These are phyloP conservation scores for Exutisphaerella laricina DNA, from an alignment of 2,329 filamentous ascomycete genomes.

Conservation along the genomic window DNA sequence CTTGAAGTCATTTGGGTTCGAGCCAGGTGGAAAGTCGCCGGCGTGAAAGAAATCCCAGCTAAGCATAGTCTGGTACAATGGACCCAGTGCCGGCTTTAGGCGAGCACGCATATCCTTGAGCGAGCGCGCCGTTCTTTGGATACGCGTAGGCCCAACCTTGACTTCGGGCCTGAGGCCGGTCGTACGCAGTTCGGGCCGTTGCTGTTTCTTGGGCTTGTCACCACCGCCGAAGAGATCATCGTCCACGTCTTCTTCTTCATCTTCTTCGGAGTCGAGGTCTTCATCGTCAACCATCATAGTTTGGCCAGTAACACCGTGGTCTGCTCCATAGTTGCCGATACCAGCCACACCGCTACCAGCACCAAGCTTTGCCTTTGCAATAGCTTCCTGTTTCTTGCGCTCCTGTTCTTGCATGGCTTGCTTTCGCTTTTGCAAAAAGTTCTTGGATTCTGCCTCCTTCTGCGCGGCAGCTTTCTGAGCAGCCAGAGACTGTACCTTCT, in stretches of 20 bases:
- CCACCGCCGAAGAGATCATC: constrained; percentile 58
- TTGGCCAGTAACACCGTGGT: constrained; percentile 66
- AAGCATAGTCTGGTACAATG: constrained; percentile 78
- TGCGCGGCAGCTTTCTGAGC: constrained; percentile 33
- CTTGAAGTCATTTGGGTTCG: constrained; percentile 63
- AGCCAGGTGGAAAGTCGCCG: constrained; percentile 75
- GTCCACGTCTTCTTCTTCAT: constrained; percentile 48
- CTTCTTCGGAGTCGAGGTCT: constrained; percentile 46
- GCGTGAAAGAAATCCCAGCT: constrained; percentile 93
- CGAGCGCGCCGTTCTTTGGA: constrained; percentile 71
- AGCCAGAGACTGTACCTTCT: constrained; percentile 14
- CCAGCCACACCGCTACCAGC: constrained; percentile 74
- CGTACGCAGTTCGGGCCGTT: constrained; percentile 30
- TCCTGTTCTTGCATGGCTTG: constrained; percentile 68
- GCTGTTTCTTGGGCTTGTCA: constrained; percentile 41
- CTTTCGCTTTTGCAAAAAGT: constrained; percentile 68
- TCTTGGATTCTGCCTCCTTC: constrained; percentile 39
- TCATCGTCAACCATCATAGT: constrained; percentile 86
- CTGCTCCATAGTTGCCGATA: constrained; percentile 69
- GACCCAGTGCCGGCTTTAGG: constrained; percentile 79
- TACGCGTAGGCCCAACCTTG: constrained; percentile 70
- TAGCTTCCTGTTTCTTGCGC: constrained; percentile 52
- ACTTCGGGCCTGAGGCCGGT: constrained; percentile 40
- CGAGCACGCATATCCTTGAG: constrained; percentile 92
- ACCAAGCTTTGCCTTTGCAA: constrained; percentile 44